phyloP scores from a whole-genome alignment of 2,329 filamentous ascomycete genomes.

The Xylaria sp. region DNA sequence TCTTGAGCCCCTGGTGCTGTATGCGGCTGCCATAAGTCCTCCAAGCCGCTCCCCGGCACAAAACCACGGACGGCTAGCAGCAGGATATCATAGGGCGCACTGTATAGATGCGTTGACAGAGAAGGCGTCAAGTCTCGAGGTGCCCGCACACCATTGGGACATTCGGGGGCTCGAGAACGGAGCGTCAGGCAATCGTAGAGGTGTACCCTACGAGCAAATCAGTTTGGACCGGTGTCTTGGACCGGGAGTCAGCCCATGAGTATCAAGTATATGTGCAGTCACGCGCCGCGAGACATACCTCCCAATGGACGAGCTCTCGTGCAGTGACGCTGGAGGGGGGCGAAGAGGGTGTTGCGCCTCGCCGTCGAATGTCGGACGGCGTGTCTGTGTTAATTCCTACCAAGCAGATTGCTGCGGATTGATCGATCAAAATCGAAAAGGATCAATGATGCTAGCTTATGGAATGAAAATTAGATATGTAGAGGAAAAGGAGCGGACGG shows the following conservation, averaged over 20 bases:
- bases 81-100: conserved; percentile 46
- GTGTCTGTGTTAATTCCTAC: conserved; percentile 38
- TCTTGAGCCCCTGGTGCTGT: conserved; percentile 53
- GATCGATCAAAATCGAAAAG: conserved; percentile 45
- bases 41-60: conserved; percentile 50
- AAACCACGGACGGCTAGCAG: conserved; percentile 45
- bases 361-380: conserved; percentile 3
- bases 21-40: conserved; percentile 51
- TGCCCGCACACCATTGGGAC: conserved; percentile 39
- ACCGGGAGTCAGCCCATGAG: conserved; percentile 2
- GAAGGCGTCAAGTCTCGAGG: conserved; percentile 35
- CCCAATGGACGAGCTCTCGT: conserved; percentile 10
- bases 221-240: conserved; percentile 19
- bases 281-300: conserved; percentile 27
- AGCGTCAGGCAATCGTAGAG: conserved; percentile 11
- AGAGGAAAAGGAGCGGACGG: conserved; percentile 66
- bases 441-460: conserved; percentile 42
- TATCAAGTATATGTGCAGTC: conserved; percentile 5
- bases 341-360: conserved; percentile 9
- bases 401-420: conserved; percentile 40
- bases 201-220: conserved; percentile 31
- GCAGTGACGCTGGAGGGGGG: neutral
- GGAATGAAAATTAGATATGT: conserved; percentile 42
- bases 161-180: conserved; percentile 25
- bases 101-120: conserved; percentile 30